Percentiles rank a stretch among this genome's conserved stretches.
These are phyloP conservation scores for Mikania micrantha DNA, from an alignment of 129 eudicot species.

Conservation along the genomic window DNA sequence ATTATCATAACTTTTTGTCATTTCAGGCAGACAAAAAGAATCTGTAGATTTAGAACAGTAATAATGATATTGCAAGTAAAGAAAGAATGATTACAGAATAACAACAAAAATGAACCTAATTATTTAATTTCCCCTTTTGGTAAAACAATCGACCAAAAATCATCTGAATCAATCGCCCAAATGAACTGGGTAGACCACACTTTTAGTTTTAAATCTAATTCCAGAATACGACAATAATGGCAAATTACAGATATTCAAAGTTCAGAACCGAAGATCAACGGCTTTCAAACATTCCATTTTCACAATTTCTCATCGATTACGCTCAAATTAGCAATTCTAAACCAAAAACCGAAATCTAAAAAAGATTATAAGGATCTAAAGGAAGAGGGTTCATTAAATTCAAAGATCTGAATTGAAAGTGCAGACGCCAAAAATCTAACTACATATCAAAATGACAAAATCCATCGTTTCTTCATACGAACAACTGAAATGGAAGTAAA, in stretches of 20 bases:
- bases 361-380: constrained; percentile 14
- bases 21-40: constrained; percentile 4
- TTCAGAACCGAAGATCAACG: too few species aligned
- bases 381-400: background rate
- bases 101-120: constrained; percentile 3
- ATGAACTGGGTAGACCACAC: constrained; percentile 20
- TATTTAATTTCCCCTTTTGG: constrained; percentile 21
- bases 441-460: too few species aligned
- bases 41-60: background rate
- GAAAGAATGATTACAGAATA: constrained; percentile 10
- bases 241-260: too few species aligned
- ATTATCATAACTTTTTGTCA: background rate
- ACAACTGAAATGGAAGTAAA: constrained; percentile 12
- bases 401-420: constrained; percentile 16
- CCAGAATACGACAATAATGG: too few species aligned
- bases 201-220: background rate
- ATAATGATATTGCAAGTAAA: background rate
- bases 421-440: background rate
- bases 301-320: constrained; percentile 12
- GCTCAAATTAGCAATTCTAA: constrained; percentile 13
- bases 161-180: constrained; percentile 11
- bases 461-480: background rate
- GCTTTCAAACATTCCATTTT: constrained; percentile 2
- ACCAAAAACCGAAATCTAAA: constrained; percentile 21
- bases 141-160: constrained; percentile 7